Base-by-base conservation (phyloP, 371 early-diverging fungal species). In the Apophysomyces elegans region DNA sequence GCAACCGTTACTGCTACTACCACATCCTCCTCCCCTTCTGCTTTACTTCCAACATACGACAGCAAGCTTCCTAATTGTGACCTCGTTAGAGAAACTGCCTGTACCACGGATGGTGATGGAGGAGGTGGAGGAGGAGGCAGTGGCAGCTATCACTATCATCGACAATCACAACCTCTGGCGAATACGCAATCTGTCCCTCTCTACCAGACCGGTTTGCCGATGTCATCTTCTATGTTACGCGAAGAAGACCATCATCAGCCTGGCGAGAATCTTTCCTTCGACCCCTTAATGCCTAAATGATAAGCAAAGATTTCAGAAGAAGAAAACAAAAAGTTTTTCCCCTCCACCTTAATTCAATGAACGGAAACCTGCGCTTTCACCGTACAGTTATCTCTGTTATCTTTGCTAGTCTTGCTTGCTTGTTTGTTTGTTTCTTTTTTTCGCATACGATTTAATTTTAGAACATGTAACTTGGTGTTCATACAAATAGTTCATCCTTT, bases 221-320 rank as follows among this genome's bases (percentile, higher is more conserved):
- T 50, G 54, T 21, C 54, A 21, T 50, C 54, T 21, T 50, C 54
- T 9, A 21, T 50, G 5, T 50, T 50, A 50, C 54, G 21, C 9
- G 54, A 50, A 5, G 54, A 21, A 18, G 21, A 5, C 21, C 54
- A 50, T 50, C 54, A 50, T 32, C 54, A 50, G 21, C 21, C 54
- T 21, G 54, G 54, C n/a, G 54, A 50, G 21, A 50, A 50, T 2
- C n/a, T 50, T 50, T 9, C 54, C 7, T 50, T 50, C 21, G 32
- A 50, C n/a, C 54, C 54, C 16, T 21, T 50, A 26, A 50, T 50
- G 54, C 54, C 54, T 50, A 50, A 50, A 50, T 50, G 21, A 50
- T 21, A 41, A 41, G 13, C 41, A 41, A 41, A 41, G 41, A 26
- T 26, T 26, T 26, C 41, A 50, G 9, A 21, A 18, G 4, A 50